Evolutionary conservation across 305 asterid species (phyloP), one percentile per base, ranked within the genome.

Genomic region (Euphrasia arctica): DNA sequence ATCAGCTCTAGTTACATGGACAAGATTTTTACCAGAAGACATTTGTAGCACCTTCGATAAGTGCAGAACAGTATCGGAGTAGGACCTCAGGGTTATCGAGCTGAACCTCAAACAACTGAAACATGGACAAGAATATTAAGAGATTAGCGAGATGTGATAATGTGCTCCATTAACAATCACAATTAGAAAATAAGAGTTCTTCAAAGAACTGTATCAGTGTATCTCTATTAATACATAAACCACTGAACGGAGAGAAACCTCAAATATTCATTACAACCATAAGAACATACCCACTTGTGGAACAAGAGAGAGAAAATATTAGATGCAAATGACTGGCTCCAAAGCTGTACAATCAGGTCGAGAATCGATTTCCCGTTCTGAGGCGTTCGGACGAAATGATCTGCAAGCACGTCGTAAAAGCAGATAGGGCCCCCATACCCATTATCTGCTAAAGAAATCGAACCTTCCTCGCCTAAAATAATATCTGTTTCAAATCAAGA

Each of bases 321-420:
- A 43, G 98, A 82, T 10, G 96, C 94, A 78, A 87, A 90, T 50
- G 90, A 84, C 79, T 90, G 97, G 91, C 94, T 90, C 98, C 98
- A 93, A 18, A 83, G 85, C 80, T 82, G 96, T 75, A 87, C 90
- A 69, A 93, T 83, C 74, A 90, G 81, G 77, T 90, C 95, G 67
- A 90, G 94, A 74, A 89, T 79, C 58, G 86, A 72, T 77, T 75
- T 84, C 68, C 90, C 96, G 70, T 80, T 78, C 59, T 82, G 73
- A 18, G 90, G 92, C 61, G 54, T 69, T 59, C 72, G 63, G 45
- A 88, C 83, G 72, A 93, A 88, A 80, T 90, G 84, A 73, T 86
- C 87, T 14, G 98, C 91, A 64, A 90, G 86, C 69, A 90, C 85
- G 42, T 79, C 75, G 56, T 81, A 90, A 75, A 85, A 93, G 83